Evolutionary conservation across 164 flowering plant genomes (phyloP), one percentile per base, ranked within the genome.

Genomic region (Kingdonia uniflora): DNA sequence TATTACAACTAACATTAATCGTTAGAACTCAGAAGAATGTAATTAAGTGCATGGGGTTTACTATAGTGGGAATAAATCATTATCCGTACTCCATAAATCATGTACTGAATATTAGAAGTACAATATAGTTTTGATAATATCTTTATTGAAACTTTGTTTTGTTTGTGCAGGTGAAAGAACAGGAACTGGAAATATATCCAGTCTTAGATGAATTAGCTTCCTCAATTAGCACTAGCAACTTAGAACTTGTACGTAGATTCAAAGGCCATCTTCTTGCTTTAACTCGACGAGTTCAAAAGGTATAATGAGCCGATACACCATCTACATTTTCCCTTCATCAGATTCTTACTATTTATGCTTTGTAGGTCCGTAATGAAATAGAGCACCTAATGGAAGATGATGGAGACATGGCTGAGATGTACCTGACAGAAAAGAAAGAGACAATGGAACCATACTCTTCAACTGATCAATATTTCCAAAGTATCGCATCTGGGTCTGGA

Each of bases 381-480:
- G 99, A 94, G 57, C 95, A 94, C 61, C 85, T 94, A 37, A 94
- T 89, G 97, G 85, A 94, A 65, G 99, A 94, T 72, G 99, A 94
- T 57, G 95, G 89, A 44, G 99, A 94, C 63, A 94, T 94, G 99
- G 97, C 97, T 42, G 99, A 86, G 74, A 86, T 94, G 95, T 84
- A 88, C 68, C 74, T 89, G 50, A 88, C 99, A 0, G 92, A 82
- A 73, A 94, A 94, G 80, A 94, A 86, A 66, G 72, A 67, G 63
- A 80, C 78, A 57, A 55, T 58, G 58, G 96, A 92, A 41, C 74
- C 65, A 19, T 63, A 67, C 51, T 37, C 74, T 11, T 57, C 58
- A 15, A 52, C 67, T 21, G 49, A 50, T n/a, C n/a, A n/a, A 43
- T 58, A 60, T 68, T 26, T 61, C 42, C 73, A 63, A 39, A 49